These are phyloP conservation scores for Diaporthe sp. DNA, from an alignment of 2,329 filamentous ascomycete species.

Conservation along the genomic window DNA sequence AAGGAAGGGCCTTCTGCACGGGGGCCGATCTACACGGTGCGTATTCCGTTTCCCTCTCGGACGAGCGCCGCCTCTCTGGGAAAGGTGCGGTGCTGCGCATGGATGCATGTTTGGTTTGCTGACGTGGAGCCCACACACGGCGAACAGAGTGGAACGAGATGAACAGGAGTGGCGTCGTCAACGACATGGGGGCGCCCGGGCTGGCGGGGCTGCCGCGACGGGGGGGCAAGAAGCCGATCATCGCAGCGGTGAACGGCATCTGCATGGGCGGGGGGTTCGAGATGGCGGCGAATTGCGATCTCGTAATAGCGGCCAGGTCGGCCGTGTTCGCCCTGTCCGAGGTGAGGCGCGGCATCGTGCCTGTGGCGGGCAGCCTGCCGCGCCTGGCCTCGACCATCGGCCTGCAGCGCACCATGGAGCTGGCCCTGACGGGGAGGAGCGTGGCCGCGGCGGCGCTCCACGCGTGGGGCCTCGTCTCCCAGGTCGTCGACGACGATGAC, in stretches of 20 bases:
- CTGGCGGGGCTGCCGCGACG: constrained; percentile 76
- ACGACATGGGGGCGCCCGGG: constrained; percentile 60
- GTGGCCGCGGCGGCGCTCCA: constrained; percentile 72
- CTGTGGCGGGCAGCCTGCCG: constrained; percentile 79
- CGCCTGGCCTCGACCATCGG: constrained; percentile 77
- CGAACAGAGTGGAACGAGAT: constrained; percentile 66
- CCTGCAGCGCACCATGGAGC: constrained; percentile 77
- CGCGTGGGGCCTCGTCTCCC: constrained; percentile 78
- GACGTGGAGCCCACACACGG: neutral
- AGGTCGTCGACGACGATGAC: constrained; percentile 60
- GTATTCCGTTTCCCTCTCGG: neutral
- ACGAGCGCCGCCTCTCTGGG: neutral
- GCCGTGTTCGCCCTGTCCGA: constrained; percentile 79
- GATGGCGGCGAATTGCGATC: constrained; percentile 79
- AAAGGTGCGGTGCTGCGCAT: neutral
- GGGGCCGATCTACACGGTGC: constrained; percentile 71
- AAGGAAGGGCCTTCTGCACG: constrained; percentile 73
- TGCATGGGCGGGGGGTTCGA: constrained; percentile 82
- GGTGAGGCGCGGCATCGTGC: constrained; percentile 77
- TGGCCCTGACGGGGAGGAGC: constrained; percentile 76
- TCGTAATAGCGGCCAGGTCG: constrained; percentile 71
- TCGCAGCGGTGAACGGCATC: constrained; percentile 81
- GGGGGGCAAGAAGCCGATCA: constrained; percentile 79
- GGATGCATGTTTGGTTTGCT: neutral
- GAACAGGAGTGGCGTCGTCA: constrained; percentile 52